Base-by-base conservation (phyloP, 129 eudicot genomes). In the Scalesia atractyloides region DNA sequence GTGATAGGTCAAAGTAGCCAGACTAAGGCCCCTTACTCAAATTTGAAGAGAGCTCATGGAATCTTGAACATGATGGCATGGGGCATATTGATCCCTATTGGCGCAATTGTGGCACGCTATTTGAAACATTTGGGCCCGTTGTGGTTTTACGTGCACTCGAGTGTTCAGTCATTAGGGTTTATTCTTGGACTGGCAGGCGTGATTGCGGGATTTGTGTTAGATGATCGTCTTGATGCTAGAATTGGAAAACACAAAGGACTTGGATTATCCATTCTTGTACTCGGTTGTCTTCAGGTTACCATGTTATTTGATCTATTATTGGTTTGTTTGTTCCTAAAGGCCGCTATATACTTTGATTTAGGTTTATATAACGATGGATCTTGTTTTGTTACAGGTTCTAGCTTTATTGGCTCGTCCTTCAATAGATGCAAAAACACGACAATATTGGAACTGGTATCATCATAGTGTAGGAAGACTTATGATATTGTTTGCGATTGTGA, bases 401-500 rank as follows among this genome's bases (percentile, higher is more conserved):
- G 98, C 97, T 36, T 15, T 87, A 18, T 79, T 89, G 79, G 78
- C 67, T 2, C 82, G 98, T 50, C 97, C 98, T 3, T 68, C 79
- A 9, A 77, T 89, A 77, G 90, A 54, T 9, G 78, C 97, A 2
- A 93, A 89, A 72, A 76, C 81, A 12, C 76, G 98, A 44, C 82
- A 80, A 76, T 89, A 89, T 10, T 93, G 98, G 98, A 89, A 90
- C 51, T 93, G 90, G 97, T 93, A 93, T 61, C 98, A 93, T 65
- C 76, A 74, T 10, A 60, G 17, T 3, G 80, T 85, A 2, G 97
- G 97, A 58, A 65, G 94, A 73, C 41, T 70, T 5, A 13, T 85
- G 62, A 68, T 92, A 69, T 24, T 85, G 3, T 63, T 85, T 52
- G 94, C 91, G 0, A 85, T 83, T 6, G 82, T 79, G 2, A 92